Base-by-base conservation (phyloP, 1,284 basidiomycete species). In the Malassezia nana region DNA sequence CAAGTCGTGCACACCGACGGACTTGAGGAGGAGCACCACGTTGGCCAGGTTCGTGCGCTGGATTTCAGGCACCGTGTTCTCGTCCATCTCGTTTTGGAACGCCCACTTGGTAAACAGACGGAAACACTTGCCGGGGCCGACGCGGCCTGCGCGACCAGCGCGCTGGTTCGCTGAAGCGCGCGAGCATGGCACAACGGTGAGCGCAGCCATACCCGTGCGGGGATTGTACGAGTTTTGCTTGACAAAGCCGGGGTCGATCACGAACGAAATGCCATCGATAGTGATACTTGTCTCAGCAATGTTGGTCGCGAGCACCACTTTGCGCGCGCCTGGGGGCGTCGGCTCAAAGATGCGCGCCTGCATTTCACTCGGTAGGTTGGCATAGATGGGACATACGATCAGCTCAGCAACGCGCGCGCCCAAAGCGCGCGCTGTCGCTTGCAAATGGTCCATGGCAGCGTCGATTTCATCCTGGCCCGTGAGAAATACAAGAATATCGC, bases 401-500 rank as follows among this genome's bases (percentile, higher is more conserved):
- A 98, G 80, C 70, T 98, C 94, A 7, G 84, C 82, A 38, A 98
- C 86, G 77, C 95, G 95, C 78, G 95, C 94, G 18, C 92, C 92
- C 0, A 98, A 78, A 0, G 92, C 86, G 26, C 89, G 83, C 35
- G 89, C 85, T 0, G 94, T 98, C 77, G 98, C 92, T 72, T 88
- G 85, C 41, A 99, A 77, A 71, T 89, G 95, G 77, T 99, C 92
- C 65, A 74, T 74, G 20, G 90, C 91, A 1, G 89, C 87, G 75
- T 99, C 94, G 59, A 98, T 99, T 76, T 98, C 94, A 74, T 98
- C 94, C 80, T 98, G 94, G 62, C 94, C 94, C 0, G 94, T 98
- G 43, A 99, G 80, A 77, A 98, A 98, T 1, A 98, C 89, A 26
- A 98, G 81, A 60, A 99, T 92, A 70, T 98, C 94, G n/a, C 94